Evolutionary conservation across 257 asterid genomes (phyloP).

Genomic region (Thymus mandschuricus): DNA sequence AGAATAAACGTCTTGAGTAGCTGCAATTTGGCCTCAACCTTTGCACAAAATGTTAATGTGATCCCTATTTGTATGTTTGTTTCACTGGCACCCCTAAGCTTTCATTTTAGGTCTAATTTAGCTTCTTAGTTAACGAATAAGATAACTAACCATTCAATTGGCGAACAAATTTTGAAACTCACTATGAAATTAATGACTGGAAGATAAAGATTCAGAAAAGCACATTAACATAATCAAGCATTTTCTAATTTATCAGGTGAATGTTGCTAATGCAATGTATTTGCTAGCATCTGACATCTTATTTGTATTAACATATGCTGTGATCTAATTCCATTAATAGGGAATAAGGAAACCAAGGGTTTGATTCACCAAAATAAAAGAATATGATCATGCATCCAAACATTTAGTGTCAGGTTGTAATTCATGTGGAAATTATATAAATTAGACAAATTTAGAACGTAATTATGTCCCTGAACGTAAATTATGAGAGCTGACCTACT

Average conservation of each 20-base stretch:
- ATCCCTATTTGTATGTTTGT: background rate
- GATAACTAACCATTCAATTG: background rate
- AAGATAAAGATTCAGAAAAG: background rate
- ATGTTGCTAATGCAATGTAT: background rate
- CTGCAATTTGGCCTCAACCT: background rate
- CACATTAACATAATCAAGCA: background rate
- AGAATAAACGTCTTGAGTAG: background rate
- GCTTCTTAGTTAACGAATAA: background rate
- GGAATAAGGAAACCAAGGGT: no score
- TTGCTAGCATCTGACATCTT: constrained; percentile 4
- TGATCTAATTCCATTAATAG: background rate
- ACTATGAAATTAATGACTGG: background rate
- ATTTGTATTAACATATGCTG: background rate
- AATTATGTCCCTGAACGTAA: no score
- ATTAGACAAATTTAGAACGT: no score
- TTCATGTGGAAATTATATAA: no score
- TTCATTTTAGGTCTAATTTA: background rate
- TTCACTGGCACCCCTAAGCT: background rate
- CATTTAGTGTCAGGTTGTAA: no score
- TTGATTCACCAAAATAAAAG: no score
- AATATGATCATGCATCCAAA: no score
- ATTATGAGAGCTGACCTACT: no score
- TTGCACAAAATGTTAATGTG: background rate
- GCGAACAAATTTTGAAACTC: background rate
- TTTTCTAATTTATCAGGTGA: background rate